A percentile compares a stretch with the other conserved stretches of the same genome.
These are phyloP conservation scores for Sungouiella thailandica DNA, from an alignment of 805 yeast genomes.

Conservation along the genomic window DNA sequence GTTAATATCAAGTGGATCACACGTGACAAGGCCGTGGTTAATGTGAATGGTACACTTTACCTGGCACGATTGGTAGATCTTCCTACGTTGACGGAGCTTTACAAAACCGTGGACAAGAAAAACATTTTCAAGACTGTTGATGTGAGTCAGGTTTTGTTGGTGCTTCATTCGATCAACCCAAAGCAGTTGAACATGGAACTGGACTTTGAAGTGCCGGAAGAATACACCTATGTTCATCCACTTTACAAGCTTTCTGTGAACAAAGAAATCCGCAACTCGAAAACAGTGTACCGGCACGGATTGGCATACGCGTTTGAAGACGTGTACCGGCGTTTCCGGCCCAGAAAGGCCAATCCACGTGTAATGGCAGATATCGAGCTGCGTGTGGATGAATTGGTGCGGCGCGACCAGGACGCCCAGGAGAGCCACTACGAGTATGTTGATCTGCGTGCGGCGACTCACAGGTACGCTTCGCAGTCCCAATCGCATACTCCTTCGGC, in stretches of 20 bases:
- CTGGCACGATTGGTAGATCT: constrained; percentile 84
- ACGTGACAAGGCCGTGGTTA: constrained; percentile 69
- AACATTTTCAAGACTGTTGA: constrained; percentile 85
- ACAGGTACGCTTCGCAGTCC: constrained; percentile 2
- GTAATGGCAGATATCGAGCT: constrained; percentile 75
- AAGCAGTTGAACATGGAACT: constrained; percentile 37
- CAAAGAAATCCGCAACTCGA: constrained; percentile 40
- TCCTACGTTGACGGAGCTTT: constrained; percentile 83
- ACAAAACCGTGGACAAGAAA: constrained; percentile 84
- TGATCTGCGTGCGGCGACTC: constrained; percentile 39
- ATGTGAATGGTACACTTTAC: constrained; percentile 62
- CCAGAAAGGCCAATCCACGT: constrained; percentile 62
- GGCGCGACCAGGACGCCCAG: constrained; percentile 79
- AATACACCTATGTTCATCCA: constrained; percentile 32
- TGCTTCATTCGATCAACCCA: constrained; percentile 49
- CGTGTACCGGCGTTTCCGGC: constrained; percentile 64
- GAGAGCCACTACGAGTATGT: constrained; percentile 72
- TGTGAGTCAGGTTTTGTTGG: constrained; percentile 77
- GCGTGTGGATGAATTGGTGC: constrained; percentile 69
- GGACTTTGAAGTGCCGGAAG: constrained; percentile 42
- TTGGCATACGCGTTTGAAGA: constrained; percentile 75
- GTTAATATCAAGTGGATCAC: constrained; percentile 81
- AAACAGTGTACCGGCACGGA: constrained; percentile 66
- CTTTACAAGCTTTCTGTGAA: constrained; percentile 30
- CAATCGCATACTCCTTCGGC: not conserved